These are phyloP conservation scores for Magnusiomyces magnusii DNA, from an alignment of 1,139 yeast species.

Conservation along the genomic window DNA sequence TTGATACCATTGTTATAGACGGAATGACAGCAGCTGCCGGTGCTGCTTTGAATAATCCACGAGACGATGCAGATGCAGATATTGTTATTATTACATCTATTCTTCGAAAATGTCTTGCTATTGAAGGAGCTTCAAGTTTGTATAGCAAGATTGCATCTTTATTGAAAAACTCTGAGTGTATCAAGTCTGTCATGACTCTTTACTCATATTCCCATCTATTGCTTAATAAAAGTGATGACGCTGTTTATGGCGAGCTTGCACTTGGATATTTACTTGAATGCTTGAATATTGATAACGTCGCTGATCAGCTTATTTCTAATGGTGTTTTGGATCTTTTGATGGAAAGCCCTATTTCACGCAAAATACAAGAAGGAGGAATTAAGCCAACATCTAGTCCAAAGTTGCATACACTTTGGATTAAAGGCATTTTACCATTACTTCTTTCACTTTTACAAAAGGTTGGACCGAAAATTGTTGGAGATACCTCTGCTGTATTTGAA, in stretches of 20 bases:
- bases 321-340: constrained; percentile 66
- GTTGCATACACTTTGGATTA: constrained; percentile 71
- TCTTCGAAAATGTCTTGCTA: constrained; percentile 47
- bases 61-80: constrained; percentile 51
- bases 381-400: constrained; percentile 44
- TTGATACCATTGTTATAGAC: constrained; percentile 27
- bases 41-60: constrained; percentile 20
- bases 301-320: constrained; percentile 53
- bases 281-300: constrained; percentile 53
- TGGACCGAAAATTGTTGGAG: constrained; percentile 58
- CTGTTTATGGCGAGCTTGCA: constrained; percentile 62
- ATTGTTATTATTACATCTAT: constrained; percentile 55
- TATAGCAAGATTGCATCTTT: constrained; percentile 46
- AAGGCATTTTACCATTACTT: constrained; percentile 67
- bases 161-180: constrained; percentile 52
- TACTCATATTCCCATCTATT: constrained; percentile 51
- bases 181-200: constrained; percentile 54
- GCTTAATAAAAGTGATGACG: constrained; percentile 45
- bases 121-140: constrained; percentile 46
- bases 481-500: constrained; percentile 54
- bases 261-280: constrained; percentile 64
- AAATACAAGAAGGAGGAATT: constrained; percentile 59
- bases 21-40: constrained; percentile 27
- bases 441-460: constrained; percentile 53
- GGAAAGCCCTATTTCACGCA: constrained; percentile 65